A percentile compares a stretch with the other conserved stretches of the same genome.
Evolutionary conservation across 2,329 filamentous ascomycete genomes (phyloP).

Genomic region (Phialocephala sp.): DNA sequence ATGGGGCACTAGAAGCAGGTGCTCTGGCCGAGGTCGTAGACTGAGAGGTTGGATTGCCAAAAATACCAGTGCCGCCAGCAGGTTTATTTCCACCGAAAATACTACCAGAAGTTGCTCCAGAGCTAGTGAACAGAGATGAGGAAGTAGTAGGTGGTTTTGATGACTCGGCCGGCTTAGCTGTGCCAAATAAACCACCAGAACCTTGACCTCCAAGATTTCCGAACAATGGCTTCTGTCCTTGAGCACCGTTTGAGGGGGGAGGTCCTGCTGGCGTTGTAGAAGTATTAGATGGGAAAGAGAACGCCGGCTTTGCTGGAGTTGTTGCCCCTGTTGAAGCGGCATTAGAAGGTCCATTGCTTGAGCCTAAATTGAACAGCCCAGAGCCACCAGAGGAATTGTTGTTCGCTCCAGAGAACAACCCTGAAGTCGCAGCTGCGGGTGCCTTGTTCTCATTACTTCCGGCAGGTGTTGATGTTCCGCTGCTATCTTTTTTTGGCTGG

Average conservation of each 20-base stretch:
- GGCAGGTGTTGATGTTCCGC: slow-evolving; percentile 21
- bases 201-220: slow-evolving; percentile 18
- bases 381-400: slow-evolving; percentile 20
- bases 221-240: slow-evolving; percentile 31
- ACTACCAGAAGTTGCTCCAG: slow-evolving; percentile 17
- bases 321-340: slow-evolving; percentile 36
- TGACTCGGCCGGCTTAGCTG: slow-evolving; percentile 21
- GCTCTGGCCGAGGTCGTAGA: not conserved
- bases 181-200: slow-evolving; percentile 26
- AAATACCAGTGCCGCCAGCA: not conserved
- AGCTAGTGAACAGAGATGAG: slow-evolving; percentile 8
- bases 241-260: slow-evolving; percentile 36
- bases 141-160: slow-evolving; percentile 12
- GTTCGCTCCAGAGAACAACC: slow-evolving; percentile 18
- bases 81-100: not conserved
- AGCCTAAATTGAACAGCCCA: slow-evolving; percentile 29
- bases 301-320: slow-evolving; percentile 36
- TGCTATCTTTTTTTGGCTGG: slow-evolving; percentile 17
- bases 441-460: slow-evolving; percentile 28
- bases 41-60: not conserved
- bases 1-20: not conserved
- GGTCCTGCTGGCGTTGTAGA: slow-evolving; percentile 44
- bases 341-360: slow-evolving; percentile 18
- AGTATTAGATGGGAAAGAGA: slow-evolving; percentile 27
- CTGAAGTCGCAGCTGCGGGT: slow-evolving; percentile 19